Evolutionary conservation across 257 asterid species (phyloP), one percentile per base, ranked within the genome.

Genomic region (Solanum paucissectum): DNA sequence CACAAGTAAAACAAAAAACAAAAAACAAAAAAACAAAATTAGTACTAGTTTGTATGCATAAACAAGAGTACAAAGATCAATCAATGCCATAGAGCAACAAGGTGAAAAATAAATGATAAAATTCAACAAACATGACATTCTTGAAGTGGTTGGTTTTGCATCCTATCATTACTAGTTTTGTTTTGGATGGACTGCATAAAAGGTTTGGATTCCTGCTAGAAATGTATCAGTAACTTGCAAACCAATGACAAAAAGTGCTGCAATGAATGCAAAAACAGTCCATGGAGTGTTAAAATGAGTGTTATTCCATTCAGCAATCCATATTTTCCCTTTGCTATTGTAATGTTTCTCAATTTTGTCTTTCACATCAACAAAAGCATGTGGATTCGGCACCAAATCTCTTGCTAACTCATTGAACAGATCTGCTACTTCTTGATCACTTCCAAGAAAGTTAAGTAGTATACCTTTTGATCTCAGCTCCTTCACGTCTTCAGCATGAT

Each of bases 371-470:
- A 33, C 68, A 81, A 58, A 87, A 1, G 46, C 44, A 44, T 20
- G 18, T 9, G 58, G 55, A 40, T 88, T 74, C 1, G 88, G 79
- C 29, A 84, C 88, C 76, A 88, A 73, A 84, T 88, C 79, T 16
- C 12, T 84, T 7, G 90, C 76, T 72, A 88, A 55, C 12, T 88
- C 88, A 27, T 88, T 84, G 52, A 88, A 88, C 25, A 88, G 40
- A 49, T 37, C 34, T 1, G 88, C 88, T 27, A 88, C 87, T 40
- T 84, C 29, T 36, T 88, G 55, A n/a, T 88, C 90, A 55, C 90
- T 88, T 27, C 90, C 86, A 37, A 88, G 84, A 74, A 37, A 27
- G 69, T 84, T 84, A 27, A 84, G 33, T 12, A 88, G 20, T 52
- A 88, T 58, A 25, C 88, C 68, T 38, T 64, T 73, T 10, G 68